Base-by-base conservation (phyloP, 768 basidiomycete genomes). In the Auriscalpium orientale region DNA sequence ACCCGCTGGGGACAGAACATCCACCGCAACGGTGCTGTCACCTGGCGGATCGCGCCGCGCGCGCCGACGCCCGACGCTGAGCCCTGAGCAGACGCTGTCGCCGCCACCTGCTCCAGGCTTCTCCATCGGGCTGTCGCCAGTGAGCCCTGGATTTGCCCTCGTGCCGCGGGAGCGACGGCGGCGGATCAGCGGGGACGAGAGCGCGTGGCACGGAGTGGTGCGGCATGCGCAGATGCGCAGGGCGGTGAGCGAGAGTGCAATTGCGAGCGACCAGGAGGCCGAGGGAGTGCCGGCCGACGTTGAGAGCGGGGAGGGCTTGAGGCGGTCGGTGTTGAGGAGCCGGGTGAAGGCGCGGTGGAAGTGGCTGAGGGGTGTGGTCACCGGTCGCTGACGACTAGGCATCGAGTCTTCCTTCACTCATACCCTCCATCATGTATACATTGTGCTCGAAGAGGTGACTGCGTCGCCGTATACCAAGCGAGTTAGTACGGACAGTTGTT, bases 71-170 rank as follows among this genome's bases (percentile, higher is more conserved):
- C 50, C 45, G 20, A 55, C 9, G 50, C 50, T 40, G 40, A 49
- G 12, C 28, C 28, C 28, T 50, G 55, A 35, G 44, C 46, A 38
- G 45, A 65, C 57, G 4, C 62, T 61, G 50, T 60, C 58, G 53
- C 61, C 65, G 15, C 57, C 53, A 9, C 54, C 63, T 46, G 61
- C 67, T 8, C 60, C 65, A 4, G 88, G 86, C 8, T 83, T 90
- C 70, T 83, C 84, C 61, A 89, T 90, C 60, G 88, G 88, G 5
- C 64, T 90, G 43, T 87, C 85, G 22, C 84, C 88, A 15, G 71
- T 85, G 54, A 87, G 85, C 62, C 88, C 88, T 35, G 88, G 88
- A n/a, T 90, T 89, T 62, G 74, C 78, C n/a, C 76, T 87, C 47
- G 73, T 82, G 52, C 85, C 84, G 20, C 67, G 71, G 48, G 77